Base-by-base conservation (phyloP, 1,139 yeast genomes). In the Geotrichum europaeum region DNA sequence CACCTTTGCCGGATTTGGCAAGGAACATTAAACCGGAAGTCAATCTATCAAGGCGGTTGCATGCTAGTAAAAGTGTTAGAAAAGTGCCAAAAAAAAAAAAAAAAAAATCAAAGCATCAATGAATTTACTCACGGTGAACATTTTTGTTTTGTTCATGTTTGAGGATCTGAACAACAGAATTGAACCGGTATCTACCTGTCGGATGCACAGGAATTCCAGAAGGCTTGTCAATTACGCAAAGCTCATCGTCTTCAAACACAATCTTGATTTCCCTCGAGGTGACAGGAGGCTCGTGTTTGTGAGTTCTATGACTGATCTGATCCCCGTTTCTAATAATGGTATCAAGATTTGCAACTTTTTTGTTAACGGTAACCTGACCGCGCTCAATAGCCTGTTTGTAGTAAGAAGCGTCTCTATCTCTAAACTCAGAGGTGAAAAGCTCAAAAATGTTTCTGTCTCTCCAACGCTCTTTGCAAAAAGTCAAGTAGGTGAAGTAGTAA, bases 171-270 rank as follows among this genome's bases (percentile, higher is more conserved):
- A 96, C 89, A 18, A 92, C 83, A 0, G 97, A 84, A 71, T 94
- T 94, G 74, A 83, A 90, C 63, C 96, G 78, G 74, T 86, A 94
- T 62, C 98, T 78, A 0, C 99, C 99, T 0, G 98, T 88, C 1
- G 99, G 99, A 72, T 94, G 99, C 1, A 87, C 97, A 0, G 99
- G 98, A 3, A 94, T 83, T 0, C 99, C 97, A 3, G 96, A 83
- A 0, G 99, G 99, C 67, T 94, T 94, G 72, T 94, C 96, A 34
- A 95, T 87, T 1, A 89, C 97, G 7, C 94, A 79, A 43, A 91
- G 74, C 58, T 88, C 83, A 20, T 88, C 94, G 70, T 90, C 87
- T 70, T 91, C 92, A 70, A 80, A 84, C 0, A 94, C 92, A 51
- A 90, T 85, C 60, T 81, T 81, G 53, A 94, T 86, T 0, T 83